phyloP scores from a whole-genome alignment of 2,329 filamentous ascomycete genomes.

The Polychaeton citri region DNA sequence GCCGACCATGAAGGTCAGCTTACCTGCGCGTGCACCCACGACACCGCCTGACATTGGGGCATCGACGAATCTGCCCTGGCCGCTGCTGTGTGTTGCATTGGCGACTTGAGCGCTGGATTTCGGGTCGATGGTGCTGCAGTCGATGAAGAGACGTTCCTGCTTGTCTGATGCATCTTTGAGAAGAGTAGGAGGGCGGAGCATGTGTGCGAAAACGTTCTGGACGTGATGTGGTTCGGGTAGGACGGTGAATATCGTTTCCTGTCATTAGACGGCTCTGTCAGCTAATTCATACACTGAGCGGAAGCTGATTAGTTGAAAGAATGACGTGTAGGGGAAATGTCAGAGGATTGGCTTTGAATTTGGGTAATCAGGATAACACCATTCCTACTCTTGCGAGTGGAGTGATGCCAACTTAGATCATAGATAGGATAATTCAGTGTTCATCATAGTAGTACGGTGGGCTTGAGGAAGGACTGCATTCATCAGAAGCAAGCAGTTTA shows the following conservation, averaged over 20 bases:
- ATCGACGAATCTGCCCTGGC: constrained; percentile 71
- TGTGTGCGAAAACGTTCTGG: constrained; percentile 63
- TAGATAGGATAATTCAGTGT: constrained; percentile 36
- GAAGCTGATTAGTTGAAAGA: neutral
- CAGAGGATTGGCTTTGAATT: constrained; percentile 64
- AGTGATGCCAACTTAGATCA: constrained; percentile 64
- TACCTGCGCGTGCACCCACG: constrained; percentile 75
- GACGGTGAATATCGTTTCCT: constrained; percentile 81
- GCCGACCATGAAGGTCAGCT: constrained; percentile 93
- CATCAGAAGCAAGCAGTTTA: too few species aligned
- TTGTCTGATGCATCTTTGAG: constrained; percentile 35
- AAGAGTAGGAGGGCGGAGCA: constrained; percentile 49
- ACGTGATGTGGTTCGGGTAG: constrained; percentile 85
- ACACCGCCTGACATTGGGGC: constrained; percentile 96
- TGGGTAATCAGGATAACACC: constrained; percentile 48
- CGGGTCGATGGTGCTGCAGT: constrained; percentile 93
- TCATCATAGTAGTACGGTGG: constrained; percentile 33
- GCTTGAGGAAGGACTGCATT: constrained; percentile 3
- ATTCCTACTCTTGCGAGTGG: too few species aligned
- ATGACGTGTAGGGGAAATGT: constrained; percentile 21
- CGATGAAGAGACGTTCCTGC: constrained; percentile 66
- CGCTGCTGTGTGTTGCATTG: constrained; percentile 49
- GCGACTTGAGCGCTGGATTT: constrained; percentile 70
- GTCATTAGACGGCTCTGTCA: constrained; percentile 3
- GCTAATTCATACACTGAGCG: too few species aligned